Percentiles rank a stretch among this genome's conserved stretches.
Conservation (phyloP, 2,329 filamentous ascomycete species). For the Fusarium mangiferae region DNA sequence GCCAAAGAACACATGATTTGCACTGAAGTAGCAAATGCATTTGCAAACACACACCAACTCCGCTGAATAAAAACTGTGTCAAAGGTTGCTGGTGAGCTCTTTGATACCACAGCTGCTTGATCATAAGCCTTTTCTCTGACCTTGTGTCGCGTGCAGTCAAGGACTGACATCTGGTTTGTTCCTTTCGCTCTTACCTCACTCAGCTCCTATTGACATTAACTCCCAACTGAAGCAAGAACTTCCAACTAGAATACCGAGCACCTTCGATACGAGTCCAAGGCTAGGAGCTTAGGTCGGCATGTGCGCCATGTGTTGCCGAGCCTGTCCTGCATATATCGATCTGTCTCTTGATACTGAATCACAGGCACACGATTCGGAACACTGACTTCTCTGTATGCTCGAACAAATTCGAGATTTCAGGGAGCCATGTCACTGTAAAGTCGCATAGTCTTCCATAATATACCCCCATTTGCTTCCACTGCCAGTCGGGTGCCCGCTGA, state of each 20-base stretch:
- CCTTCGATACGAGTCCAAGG: background rate
- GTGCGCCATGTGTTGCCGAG: background rate
- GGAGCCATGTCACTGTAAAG: background rate
- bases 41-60: background rate
- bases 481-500: slow-evolving; percentile 23
- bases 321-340: background rate
- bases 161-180: background rate
- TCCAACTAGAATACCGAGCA: background rate
- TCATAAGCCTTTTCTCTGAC: background rate
- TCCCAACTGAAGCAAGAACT: background rate
- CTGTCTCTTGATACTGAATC: background rate
- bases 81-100: background rate
- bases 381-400: background rate
- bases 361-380: background rate
- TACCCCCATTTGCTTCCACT: background rate
- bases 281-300: background rate
- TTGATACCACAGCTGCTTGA: background rate
- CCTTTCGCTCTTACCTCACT: background rate
- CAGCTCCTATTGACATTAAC: background rate
- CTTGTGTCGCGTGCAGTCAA: background rate
- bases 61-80: background rate
- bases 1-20: background rate
- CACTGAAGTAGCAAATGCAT: background rate
- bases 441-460: background rate
- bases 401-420: background rate